Evolutionary conservation across 331 rosid genomes (phyloP), one percentile per base, ranked within the genome.

Genomic region (Erythrophleum ivorense): DNA sequence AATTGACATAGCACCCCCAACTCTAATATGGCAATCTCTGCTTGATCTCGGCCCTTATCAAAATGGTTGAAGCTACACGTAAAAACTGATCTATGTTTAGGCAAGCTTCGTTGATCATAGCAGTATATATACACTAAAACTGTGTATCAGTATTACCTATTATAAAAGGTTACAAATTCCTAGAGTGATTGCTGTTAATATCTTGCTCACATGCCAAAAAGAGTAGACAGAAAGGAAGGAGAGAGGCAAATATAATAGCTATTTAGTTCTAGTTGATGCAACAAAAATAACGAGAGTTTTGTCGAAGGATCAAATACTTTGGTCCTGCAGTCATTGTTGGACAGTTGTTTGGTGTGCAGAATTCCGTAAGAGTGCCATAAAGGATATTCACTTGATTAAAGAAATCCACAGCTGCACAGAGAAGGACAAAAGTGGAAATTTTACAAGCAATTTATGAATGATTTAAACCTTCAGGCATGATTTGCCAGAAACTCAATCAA

Each of bases 381-480:
- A 94, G 88, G 76, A 94, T 83, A 83, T 90, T 94, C 83, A 94
- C 95, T 87, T 94, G 95, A 87, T 94, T 94, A 87, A 94, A 94
- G 81, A 94, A 94, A 80, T 94, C 98, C 67, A 92, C 98, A 43
- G 97, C 97, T 94, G 91, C 78, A 45, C 57, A 74, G 19, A n/a
- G 46, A 66, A 43, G 40, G 43, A 43, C 31, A 11, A 40, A 82
- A n/a, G 19, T 48, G 19, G 2, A 55, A 9, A n/a, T 12, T 74
- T 53, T 21, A 12, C 8, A 38, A 55, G 66, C 14, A 11, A 14
- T 60, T 83, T 31, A 24, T 60, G 21, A 43, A 24, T 75, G 6
- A 38, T 34, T 73, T 34, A 5, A 13, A 55, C 11, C 54, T 74
- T 19, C 21, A 14, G 6, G 67, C 68, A 57, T 57, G 16, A 75